A percentile compares a stretch with the other conserved stretches of the same genome.
Evolutionary conservation across 768 basidiomycete species (phyloP).

Genomic region (Xerocomellus amylosporus): DNA sequence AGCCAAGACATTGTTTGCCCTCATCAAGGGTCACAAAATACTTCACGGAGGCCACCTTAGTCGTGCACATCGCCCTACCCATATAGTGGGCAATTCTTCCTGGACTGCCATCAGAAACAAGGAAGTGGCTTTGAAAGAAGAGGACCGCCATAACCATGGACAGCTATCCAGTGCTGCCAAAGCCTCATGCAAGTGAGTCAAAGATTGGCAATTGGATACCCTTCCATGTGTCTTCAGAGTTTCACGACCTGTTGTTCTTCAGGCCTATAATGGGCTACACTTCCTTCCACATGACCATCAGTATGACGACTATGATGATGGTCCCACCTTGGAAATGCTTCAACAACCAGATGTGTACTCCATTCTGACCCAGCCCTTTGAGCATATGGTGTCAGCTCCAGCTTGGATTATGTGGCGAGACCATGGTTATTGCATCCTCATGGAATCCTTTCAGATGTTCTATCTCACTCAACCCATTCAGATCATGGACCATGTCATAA

Average conservation of each 20-base stretch:
- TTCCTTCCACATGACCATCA: too few relatives aligned
- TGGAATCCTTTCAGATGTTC: constrained; percentile 6
- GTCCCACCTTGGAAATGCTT: constrained; percentile 9
- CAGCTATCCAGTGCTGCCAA: not conserved
- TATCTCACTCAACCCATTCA: not conserved
- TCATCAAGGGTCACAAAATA: not conserved
- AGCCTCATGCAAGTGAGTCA: not conserved
- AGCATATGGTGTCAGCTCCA: not conserved
- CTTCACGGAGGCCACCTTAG: not conserved
- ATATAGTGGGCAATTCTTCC: not conserved
- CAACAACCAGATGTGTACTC: constrained; percentile 1
- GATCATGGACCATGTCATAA: not conserved
- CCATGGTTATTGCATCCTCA: constrained; percentile 6
- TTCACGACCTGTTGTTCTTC: not conserved
- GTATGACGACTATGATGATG: too few relatives aligned
- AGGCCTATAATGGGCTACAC: not conserved
- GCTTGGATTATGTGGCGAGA: constrained; percentile 11
- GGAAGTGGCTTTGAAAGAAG: too few relatives aligned
- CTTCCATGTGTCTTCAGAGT: not conserved
- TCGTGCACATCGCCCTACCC: not conserved
- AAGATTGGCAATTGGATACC: not conserved
- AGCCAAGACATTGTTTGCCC: too few relatives aligned
- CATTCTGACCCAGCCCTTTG: not conserved
- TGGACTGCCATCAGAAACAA: not conserved
- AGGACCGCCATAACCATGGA: too few relatives aligned